Evolutionary conservation across 805 yeast species (phyloP).

Genomic region (Starmerella geochares): DNA sequence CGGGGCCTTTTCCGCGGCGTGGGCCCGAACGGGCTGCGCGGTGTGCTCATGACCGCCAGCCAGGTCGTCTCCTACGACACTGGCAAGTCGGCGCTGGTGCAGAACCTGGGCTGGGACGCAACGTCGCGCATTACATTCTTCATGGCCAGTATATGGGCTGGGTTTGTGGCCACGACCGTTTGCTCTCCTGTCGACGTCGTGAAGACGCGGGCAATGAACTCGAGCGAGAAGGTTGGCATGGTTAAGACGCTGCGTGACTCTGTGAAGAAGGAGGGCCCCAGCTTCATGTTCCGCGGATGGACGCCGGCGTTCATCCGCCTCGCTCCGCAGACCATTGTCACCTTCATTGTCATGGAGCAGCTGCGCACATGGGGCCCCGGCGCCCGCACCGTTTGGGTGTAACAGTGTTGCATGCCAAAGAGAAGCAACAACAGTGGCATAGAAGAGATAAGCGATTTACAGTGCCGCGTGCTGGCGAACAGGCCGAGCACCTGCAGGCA

Average conservation of each 20-base stretch:
- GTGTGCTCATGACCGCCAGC: slow-evolving; percentile 79
- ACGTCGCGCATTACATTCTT: slow-evolving; percentile 62
- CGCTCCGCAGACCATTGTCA: slow-evolving; percentile 52
- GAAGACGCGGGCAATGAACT: slow-evolving; percentile 77
- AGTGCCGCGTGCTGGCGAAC: too few relatives aligned
- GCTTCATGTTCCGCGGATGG: slow-evolving; percentile 87
- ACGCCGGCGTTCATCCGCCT: slow-evolving; percentile 73
- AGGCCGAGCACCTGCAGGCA: too few relatives aligned
- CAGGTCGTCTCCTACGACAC: slow-evolving; percentile 83
- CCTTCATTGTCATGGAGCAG: slow-evolving; percentile 35
- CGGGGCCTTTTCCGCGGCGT: slow-evolving; percentile 59
- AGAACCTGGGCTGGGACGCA: slow-evolving; percentile 43
- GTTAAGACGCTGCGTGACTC: slow-evolving; percentile 44
- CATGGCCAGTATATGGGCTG: slow-evolving; percentile 67
- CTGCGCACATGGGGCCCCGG: slow-evolving; percentile 29
- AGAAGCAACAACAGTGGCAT: too few relatives aligned
- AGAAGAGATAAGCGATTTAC: too few relatives aligned
- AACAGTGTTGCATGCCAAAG: too few relatives aligned
- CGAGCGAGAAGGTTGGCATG: slow-evolving; percentile 37
- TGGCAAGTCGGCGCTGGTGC: slow-evolving; percentile 52
- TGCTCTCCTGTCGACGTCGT: slow-evolving; percentile 90
- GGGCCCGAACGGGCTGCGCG: slow-evolving; percentile 67
- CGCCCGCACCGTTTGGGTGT: slow-evolving; percentile 5
- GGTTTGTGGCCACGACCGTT: slow-evolving; percentile 79
- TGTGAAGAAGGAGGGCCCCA: slow-evolving; percentile 57